phyloP scores from a whole-genome alignment of 78 protist species.

The Planoprotostelium fungivorum region DNA sequence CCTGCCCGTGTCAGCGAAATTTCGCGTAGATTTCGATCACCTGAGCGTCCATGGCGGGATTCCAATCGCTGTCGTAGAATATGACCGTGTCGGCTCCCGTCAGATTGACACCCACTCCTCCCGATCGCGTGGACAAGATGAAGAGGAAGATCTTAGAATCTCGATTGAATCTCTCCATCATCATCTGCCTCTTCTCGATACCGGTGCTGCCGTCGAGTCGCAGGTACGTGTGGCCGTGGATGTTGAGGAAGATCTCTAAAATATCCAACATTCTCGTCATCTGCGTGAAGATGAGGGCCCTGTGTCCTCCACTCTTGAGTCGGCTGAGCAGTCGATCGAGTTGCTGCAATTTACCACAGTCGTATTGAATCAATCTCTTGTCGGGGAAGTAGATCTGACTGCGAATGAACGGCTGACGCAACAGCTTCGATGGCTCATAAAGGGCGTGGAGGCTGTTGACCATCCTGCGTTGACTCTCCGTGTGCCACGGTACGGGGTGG shows the following conservation, averaged over 20 bases:
- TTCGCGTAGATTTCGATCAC: background rate
- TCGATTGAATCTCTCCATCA: conserved; percentile 86
- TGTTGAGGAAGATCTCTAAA: conserved; percentile 81
- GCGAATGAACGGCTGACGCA: conserved; percentile 25
- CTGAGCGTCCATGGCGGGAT: conserved; percentile 91
- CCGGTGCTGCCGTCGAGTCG: conserved; percentile 95
- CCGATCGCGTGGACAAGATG: conserved; percentile 90
- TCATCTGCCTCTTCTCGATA: conserved; percentile 75
- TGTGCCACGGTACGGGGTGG: conserved; percentile 24
- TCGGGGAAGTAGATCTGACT: conserved; percentile 82
- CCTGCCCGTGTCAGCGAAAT: conserved; percentile 32
- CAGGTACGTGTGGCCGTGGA: conserved; percentile 78
- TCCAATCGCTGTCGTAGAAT: conserved; percentile 96
- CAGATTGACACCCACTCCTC: conserved; percentile 95
- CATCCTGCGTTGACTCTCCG: background rate
- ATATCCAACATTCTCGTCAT: conserved; percentile 91
- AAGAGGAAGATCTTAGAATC: conserved; percentile 73
- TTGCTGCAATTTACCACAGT: conserved; percentile 93
- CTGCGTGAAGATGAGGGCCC: conserved; percentile 84
- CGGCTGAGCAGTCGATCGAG: conserved; percentile 62
- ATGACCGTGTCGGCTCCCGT: conserved; percentile 98
- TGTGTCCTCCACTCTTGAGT: conserved; percentile 70
- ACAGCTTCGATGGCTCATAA: conserved; percentile 2
- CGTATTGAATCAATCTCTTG: conserved; percentile 83
- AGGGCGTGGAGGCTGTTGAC: background rate